Evolutionary conservation across 2,329 filamentous ascomycete genomes (phyloP).

Genomic region (Stachybotrys chlorohalonatus): DNA sequence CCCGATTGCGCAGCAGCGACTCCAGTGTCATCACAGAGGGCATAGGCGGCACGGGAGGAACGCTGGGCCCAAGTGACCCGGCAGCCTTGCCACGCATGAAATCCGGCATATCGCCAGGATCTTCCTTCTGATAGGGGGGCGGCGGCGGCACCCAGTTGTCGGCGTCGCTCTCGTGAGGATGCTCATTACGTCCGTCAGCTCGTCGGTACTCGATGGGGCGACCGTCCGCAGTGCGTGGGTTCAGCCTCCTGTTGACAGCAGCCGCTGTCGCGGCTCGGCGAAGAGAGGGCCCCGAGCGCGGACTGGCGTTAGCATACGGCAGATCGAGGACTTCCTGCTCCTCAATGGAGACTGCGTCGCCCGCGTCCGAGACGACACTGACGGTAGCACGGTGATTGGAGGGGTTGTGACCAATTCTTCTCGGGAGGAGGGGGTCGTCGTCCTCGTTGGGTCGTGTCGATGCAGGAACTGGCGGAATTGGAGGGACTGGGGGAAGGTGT

Average conservation of each 20-base stretch:
- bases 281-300: constrained; percentile 60
- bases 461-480: constrained; percentile 14
- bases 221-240: constrained; percentile 46
- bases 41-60: constrained; percentile 14
- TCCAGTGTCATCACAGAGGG: constrained; percentile 1
- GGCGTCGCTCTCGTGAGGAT: constrained; percentile 79
- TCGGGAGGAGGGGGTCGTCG: constrained; percentile 44
- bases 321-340: constrained; percentile 57
- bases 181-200: constrained; percentile 60
- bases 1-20: neutral
- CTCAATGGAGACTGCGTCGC: constrained; percentile 40
- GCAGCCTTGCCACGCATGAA: constrained; percentile 44
- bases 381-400: constrained; percentile 6
- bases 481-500: constrained; percentile 15
- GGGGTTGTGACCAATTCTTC: constrained; percentile 29
- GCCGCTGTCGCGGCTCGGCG: constrained; percentile 70
- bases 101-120: constrained; percentile 45
- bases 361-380: constrained; percentile 23
- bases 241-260: constrained; percentile 59
- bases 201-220: constrained; percentile 54
- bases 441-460: constrained; percentile 20
- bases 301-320: constrained; percentile 64
- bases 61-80: constrained; percentile 21
- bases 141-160: constrained; percentile 85
- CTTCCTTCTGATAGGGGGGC: constrained; percentile 66